Evolutionary conservation across 2,329 filamentous ascomycete species (phyloP).

Genomic region (Hymenoscyphus scutula): DNA sequence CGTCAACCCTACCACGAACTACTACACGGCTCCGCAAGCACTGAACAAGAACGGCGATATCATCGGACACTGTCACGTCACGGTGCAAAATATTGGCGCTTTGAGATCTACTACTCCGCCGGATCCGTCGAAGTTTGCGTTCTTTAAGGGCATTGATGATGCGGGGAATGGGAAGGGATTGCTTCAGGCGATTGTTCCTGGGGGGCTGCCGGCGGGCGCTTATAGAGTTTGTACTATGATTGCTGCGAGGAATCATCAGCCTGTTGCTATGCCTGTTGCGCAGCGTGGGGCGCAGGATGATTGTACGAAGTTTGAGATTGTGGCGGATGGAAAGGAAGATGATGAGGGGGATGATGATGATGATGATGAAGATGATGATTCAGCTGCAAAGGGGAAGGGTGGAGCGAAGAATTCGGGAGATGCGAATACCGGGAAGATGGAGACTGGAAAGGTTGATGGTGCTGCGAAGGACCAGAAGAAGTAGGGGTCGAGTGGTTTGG

Average conservation of each 20-base stretch:
- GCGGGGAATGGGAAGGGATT: constrained; percentile 37
- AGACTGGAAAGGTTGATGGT: constrained; percentile 9
- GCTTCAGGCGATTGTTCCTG: constrained; percentile 37
- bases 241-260: constrained; percentile 40
- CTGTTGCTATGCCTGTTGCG: constrained; percentile 40
- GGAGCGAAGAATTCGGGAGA: constrained; percentile 8
- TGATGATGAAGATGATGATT: constrained; percentile 12
- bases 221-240: constrained; percentile 43
- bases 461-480: constrained; percentile 2
- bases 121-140: constrained; percentile 34
- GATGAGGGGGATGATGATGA: constrained; percentile 9
- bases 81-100: constrained; percentile 35
- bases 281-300: constrained; percentile 43
- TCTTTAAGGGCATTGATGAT: constrained; percentile 41
- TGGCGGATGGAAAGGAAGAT: neutral
- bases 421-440: constrained; percentile 5
- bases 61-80: constrained; percentile 38
- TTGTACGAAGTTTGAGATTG: constrained; percentile 41
- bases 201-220: constrained; percentile 39
- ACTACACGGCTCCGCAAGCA: constrained; percentile 37
- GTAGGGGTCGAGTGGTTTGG: no score
- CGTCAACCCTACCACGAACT: constrained; percentile 37
- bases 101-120: constrained; percentile 28
- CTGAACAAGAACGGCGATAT: constrained; percentile 31
- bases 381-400: neutral